Evolutionary conservation across 345 rosid genomes (phyloP).

Genomic region (Gossypium rotundifolium): DNA sequence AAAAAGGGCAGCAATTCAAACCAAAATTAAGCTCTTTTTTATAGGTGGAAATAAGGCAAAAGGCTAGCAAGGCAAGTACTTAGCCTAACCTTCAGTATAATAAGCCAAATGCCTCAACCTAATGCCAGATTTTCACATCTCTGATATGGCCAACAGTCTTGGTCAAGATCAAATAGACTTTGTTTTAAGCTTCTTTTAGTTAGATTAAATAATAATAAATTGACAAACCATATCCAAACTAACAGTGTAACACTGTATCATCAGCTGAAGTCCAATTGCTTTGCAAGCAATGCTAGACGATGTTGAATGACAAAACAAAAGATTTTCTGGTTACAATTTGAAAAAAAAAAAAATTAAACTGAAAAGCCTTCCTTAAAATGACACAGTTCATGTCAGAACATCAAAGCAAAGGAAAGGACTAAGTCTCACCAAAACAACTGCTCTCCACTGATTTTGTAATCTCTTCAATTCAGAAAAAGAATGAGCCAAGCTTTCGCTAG

Average conservation of each 20-base stretch:
- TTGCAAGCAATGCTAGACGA: neutral
- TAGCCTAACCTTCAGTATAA: neutral
- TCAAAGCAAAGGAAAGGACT: constrained; percentile 10
- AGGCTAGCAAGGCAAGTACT: neutral
- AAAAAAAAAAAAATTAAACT: neutral
- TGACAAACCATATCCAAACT: neutral
- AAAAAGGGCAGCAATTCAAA: constrained; percentile 14
- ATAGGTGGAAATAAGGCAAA: neutral
- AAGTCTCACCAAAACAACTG: constrained; percentile 62
- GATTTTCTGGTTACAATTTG: neutral
- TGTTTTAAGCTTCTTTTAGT: neutral
- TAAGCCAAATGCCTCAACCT: neutral
- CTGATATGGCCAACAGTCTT: neutral
- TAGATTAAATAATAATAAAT: neutral
- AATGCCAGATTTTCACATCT: neutral
- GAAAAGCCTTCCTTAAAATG: neutral
- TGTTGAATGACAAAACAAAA: neutral
- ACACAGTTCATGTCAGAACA: neutral
- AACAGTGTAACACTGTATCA: neutral
- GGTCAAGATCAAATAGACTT: neutral
- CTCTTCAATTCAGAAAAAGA: constrained; percentile 61
- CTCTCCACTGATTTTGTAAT: constrained; percentile 56
- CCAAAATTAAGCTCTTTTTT: neutral
- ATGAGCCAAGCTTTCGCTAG: constrained; percentile 38
- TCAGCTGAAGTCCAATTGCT: neutral